A percentile compares a stretch with the other conserved stretches of the same genome.
phyloP scores from a whole-genome alignment of 164 flowering plant species.

The Liquidambar formosana region DNA sequence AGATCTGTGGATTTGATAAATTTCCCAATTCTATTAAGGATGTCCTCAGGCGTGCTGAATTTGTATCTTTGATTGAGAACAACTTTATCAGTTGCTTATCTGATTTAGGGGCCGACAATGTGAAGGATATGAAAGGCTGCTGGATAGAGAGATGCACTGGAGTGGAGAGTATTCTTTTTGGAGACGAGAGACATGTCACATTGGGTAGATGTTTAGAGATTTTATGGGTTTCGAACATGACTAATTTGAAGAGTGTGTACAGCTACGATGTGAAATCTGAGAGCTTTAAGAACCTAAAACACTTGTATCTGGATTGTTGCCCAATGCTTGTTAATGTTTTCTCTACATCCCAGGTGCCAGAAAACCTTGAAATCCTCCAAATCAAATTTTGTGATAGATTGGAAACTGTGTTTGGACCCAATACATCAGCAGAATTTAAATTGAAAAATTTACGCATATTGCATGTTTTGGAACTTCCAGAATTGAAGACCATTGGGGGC shows the following conservation, averaged over 20 bases:
- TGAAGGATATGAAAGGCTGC: constrained; percentile 23
- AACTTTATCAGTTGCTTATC: constrained; percentile 12
- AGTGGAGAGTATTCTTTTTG: constrained; percentile 12
- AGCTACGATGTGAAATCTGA: not conserved
- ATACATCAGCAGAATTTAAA: not conserved
- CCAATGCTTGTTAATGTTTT: constrained; percentile 24
- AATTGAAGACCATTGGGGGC: constrained; percentile 13
- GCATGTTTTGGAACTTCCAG: constrained; percentile 19
- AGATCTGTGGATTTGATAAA: constrained; percentile 18
- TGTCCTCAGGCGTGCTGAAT: constrained; percentile 12
- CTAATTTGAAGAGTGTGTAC: constrained; percentile 7
- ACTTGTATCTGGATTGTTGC: constrained; percentile 24
- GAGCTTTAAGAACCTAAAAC: constrained; percentile 15
- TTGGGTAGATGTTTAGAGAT: constrained; percentile 12
- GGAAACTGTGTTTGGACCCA: constrained; percentile 8
- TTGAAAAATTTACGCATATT: constrained; percentile 15
- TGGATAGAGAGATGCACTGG: constrained; percentile 23
- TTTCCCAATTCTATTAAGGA: constrained; percentile 11
- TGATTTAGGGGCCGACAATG: not conserved
- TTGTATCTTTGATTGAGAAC: constrained; percentile 18
- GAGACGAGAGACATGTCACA: not conserved
- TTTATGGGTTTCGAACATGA: constrained; percentile 25
- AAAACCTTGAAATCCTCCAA: constrained; percentile 24
- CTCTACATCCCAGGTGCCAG: constrained; percentile 8
- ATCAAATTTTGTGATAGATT: constrained; percentile 24